A percentile compares a stretch with the other conserved stretches of the same genome.
Conservation (phyloP, 2,329 filamentous ascomycete species). For the Diaporthe aspalathi region DNA sequence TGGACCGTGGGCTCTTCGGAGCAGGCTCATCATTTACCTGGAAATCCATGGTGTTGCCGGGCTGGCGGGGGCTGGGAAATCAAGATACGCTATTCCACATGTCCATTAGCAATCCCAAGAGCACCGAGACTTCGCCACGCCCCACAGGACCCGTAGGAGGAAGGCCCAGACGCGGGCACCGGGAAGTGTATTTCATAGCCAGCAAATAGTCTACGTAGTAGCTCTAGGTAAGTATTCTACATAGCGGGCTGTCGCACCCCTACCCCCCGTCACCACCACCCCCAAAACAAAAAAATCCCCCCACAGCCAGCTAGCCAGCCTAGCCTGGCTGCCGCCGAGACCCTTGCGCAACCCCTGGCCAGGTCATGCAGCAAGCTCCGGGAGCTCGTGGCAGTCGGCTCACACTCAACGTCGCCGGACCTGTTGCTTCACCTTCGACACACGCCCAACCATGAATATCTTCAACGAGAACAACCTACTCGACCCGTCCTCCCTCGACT, state of each 20-base stretch:
- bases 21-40: not conserved
- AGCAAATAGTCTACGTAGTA: too few species aligned
- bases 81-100: too few species aligned
- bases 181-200: too few species aligned
- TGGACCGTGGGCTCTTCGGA: not conserved
- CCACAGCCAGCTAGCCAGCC: too few species aligned
- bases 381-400: slow-evolving; percentile 28
- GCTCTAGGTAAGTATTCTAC: too few species aligned
- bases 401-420: slow-evolving; percentile 38
- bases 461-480: slow-evolving; percentile 37
- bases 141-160: not conserved
- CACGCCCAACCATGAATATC: slow-evolving; percentile 36
- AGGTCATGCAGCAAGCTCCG: not conserved
- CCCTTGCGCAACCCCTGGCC: not conserved
- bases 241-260: too few species aligned
- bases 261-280: too few species aligned
- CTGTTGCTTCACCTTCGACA: not conserved
- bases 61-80: too few species aligned
- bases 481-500: slow-evolving; percentile 40
- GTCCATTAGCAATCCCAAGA: too few species aligned
- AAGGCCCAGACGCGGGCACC: not conserved
- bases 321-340: not conserved
- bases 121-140: too few species aligned
- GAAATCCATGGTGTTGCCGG: not conserved
- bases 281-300: too few species aligned